phyloP scores from a whole-genome alignment of 306 rosid genomes.

The Abrus precatorius region DNA sequence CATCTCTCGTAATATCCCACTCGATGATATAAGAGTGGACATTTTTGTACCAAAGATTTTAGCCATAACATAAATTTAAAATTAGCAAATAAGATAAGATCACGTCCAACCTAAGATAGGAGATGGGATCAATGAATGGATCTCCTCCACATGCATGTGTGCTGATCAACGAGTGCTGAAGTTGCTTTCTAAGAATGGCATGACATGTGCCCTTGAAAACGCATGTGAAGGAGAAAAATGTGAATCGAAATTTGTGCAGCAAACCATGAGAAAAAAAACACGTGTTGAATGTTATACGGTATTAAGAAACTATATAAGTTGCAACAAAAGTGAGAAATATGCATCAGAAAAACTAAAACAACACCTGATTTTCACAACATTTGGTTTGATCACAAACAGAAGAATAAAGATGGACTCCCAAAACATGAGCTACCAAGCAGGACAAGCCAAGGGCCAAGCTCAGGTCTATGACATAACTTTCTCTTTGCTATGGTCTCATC shows the following conservation, averaged over 20 bases:
- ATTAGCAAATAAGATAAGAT: neutral
- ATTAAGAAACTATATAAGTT: conserved; percentile 40
- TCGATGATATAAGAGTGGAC: neutral
- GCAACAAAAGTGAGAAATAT: neutral
- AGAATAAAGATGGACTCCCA: conserved; percentile 48
- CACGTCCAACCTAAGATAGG: conserved; percentile 4
- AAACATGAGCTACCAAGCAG: conserved; percentile 56
- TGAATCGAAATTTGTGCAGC: conserved; percentile 10
- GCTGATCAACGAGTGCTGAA: neutral
- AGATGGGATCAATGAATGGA: neutral
- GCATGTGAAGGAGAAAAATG: conserved; percentile 5
- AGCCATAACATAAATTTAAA: neutral
- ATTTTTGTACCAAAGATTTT: neutral
- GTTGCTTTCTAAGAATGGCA: conserved; percentile 5
- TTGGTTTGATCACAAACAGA: conserved; percentile 16
- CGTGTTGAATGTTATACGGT: neutral
- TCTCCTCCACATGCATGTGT: conserved; percentile 11
- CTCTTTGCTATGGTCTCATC: too few relatives aligned
- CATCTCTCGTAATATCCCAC: too few relatives aligned
- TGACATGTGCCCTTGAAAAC: conserved; percentile 11
- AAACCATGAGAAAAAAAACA: neutral
- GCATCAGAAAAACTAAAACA: conserved; percentile 21
- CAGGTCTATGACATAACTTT: conserved; percentile 45
- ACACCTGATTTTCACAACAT: conserved; percentile 21
- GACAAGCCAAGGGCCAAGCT: conserved; percentile 70